phyloP scores from a whole-genome alignment of 2,329 filamentous ascomycete genomes.

The Zasmidium angulare region DNA sequence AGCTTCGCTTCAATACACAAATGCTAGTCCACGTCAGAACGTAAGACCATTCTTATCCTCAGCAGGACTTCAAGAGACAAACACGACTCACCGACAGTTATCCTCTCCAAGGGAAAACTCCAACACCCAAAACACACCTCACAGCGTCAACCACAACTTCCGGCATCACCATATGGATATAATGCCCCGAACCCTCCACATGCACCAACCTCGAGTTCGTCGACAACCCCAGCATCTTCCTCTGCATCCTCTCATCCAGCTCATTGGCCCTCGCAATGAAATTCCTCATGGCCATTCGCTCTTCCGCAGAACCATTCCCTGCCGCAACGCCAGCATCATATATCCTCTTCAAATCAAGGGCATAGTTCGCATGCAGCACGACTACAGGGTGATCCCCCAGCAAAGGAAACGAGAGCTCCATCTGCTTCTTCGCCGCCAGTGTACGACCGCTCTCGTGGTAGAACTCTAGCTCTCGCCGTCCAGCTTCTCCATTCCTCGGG shows the following conservation, averaged over 20 bases:
- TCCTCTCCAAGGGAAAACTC: neutral
- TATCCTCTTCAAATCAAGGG: neutral
- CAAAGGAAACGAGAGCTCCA: neutral
- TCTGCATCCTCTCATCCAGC: neutral
- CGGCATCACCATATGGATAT: neutral
- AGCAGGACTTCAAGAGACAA: too few relatives aligned
- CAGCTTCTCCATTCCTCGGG: neutral
- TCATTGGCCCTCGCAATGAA: neutral
- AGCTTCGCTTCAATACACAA: neutral
- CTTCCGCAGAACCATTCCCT: neutral
- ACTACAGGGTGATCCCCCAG: neutral
- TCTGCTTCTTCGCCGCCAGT: neutral
- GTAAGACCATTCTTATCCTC: too few relatives aligned
- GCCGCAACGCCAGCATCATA: neutral
- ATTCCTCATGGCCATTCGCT: neutral
- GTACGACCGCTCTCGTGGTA: neutral
- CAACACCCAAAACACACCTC: neutral
- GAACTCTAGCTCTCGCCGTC: neutral
- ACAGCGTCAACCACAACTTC: neutral
- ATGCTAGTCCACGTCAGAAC: too few relatives aligned
- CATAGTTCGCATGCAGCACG: neutral
- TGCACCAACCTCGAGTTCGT: neutral
- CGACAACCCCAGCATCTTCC: neutral
- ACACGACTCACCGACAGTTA: too few relatives aligned
- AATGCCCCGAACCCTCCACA: neutral